Percentiles rank a stretch among this genome's conserved stretches.
Conservation (phyloP, 2,329 filamentous ascomycete genomes). For the Sporothrix luriei region DNA sequence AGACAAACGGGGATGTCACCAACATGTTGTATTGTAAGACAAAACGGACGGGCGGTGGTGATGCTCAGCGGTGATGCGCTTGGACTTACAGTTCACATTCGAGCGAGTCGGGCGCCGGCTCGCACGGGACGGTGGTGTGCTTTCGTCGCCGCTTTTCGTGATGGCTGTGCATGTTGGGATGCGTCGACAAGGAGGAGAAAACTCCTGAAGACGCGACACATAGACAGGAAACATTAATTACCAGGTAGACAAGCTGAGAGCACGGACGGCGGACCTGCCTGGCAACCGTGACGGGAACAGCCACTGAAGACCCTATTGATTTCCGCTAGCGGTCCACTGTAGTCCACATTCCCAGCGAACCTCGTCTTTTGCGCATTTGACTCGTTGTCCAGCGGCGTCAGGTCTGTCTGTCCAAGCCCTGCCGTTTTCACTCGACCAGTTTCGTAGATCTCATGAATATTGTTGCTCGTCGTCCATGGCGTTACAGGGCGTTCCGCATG, state of each 20-base stretch:
- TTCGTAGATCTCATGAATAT: neutral
- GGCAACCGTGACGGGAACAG: neutral
- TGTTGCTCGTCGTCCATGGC: neutral
- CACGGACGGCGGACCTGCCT: neutral
- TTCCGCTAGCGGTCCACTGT: neutral
- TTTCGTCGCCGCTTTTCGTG: constrained; percentile 23
- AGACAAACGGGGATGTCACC: constrained; percentile 7
- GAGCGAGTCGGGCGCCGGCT: neutral
- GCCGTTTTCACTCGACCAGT: neutral
- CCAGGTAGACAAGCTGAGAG: neutral
- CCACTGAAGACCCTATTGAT: neutral
- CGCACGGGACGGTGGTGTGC: constrained; percentile 7
- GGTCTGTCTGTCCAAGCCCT: too few relatives aligned
- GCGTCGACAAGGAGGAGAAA: neutral
- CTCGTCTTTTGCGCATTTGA: too few relatives aligned
- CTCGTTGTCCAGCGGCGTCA: too few relatives aligned
- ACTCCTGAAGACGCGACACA: neutral
- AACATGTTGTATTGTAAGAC: too few relatives aligned
- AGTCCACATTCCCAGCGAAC: neutral
- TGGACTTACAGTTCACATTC: constrained; percentile 17
- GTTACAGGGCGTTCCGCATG: neutral
- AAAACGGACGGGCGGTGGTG: too few relatives aligned
- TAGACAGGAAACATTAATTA: neutral
- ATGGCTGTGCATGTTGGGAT: constrained; percentile 2
- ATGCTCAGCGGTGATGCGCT: too few relatives aligned